Base-by-base conservation (phyloP, 2,329 filamentous ascomycete genomes). In the Colletotrichum zoysiae region DNA sequence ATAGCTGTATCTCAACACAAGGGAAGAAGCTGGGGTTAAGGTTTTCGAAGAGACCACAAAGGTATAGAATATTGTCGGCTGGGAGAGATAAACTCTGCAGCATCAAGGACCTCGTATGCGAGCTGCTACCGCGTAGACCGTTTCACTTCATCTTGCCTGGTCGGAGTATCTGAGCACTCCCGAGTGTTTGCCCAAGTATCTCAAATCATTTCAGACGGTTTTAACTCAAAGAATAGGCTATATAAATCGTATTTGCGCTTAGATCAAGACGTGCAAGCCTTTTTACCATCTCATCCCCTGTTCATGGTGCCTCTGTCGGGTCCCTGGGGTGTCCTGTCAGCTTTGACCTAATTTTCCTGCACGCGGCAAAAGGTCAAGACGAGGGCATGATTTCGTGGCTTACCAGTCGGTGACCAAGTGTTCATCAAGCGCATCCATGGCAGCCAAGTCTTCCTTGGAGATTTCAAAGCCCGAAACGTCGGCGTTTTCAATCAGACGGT, bases 371-470 rank as follows among this genome's bases (percentile, higher is more conserved):
- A 8, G 14, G 14, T 7, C 20, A 5, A 1, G 11, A 46, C 18
- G 1, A 11, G 0, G 48, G 0, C 9, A 11, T 35, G 20, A 5
- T 1, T 56, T 5, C 18, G 3, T 63, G 14, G 78, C 82, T 74
- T 68, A 86, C 89, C 88, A 88, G 82, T 92, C 91, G 2, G 92
- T 94, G 1, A 94, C 91, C 35, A 95, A 83, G 76, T 89, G 87
- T 81, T 95, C 92, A 79, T 95, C 92, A 62, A 94, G 81, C 0
- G 76, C 85, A 77, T 93, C 90, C 85, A 95, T 82, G 6, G 63
- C 80, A 75, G 85, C 79, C 86, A 94, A 87, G 77, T 94, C 91
- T n/a, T 79, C 84, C n/a, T 85, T 83, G 0, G 85, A 85, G 63
- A 95, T 91, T 65, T 86, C 84, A 74, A 93, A 90, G 0, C 83